These are phyloP conservation scores for Venturia oleaginea DNA, from an alignment of 2,329 filamentous ascomycete genomes.

Conservation along the genomic window DNA sequence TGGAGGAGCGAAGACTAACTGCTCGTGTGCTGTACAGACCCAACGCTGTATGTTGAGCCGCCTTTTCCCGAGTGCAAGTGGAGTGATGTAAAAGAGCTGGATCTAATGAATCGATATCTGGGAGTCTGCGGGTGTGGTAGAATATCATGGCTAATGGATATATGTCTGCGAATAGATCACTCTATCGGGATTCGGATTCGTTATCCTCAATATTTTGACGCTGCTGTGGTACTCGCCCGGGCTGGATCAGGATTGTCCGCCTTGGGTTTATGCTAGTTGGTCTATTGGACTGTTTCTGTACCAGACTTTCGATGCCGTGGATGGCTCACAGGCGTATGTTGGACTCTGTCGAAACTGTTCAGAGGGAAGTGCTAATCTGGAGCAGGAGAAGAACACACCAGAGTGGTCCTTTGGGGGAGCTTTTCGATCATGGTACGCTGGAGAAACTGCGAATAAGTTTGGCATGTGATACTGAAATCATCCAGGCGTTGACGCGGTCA, in stretches of 20 bases:
- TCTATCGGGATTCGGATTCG: slow-evolving; percentile 79
- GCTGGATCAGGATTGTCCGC: slow-evolving; percentile 83
- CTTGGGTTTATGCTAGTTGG: slow-evolving; percentile 94
- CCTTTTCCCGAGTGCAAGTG: background rate
- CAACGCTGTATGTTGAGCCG: slow-evolving; percentile 4
- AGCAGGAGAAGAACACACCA: slow-evolving; percentile 67
- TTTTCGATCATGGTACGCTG: slow-evolving; percentile 77
- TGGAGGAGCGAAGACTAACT: background rate
- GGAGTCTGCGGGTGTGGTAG: background rate
- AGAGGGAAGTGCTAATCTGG: background rate
- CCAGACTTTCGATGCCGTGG: slow-evolving; percentile 96
- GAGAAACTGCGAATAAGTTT: background rate
- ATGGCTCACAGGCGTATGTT: slow-evolving; percentile 82
- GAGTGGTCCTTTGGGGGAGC: slow-evolving; percentile 85
- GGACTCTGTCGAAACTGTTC: background rate
- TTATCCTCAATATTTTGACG: slow-evolving; percentile 81
- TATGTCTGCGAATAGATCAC: slow-evolving; percentile 54
- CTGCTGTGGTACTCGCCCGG: slow-evolving; percentile 94
- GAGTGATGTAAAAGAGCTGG: background rate
- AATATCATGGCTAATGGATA: background rate
- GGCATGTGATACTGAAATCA: background rate
- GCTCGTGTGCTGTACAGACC: slow-evolving; percentile 14
- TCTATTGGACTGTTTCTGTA: slow-evolving; percentile 85
- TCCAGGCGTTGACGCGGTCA: slow-evolving; percentile 76
- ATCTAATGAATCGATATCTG: background rate